Evolutionary conservation across 2,329 filamentous ascomycete genomes (phyloP), one percentile per base, ranked within the genome.

Genomic region (Neofusicoccum ribis): DNA sequence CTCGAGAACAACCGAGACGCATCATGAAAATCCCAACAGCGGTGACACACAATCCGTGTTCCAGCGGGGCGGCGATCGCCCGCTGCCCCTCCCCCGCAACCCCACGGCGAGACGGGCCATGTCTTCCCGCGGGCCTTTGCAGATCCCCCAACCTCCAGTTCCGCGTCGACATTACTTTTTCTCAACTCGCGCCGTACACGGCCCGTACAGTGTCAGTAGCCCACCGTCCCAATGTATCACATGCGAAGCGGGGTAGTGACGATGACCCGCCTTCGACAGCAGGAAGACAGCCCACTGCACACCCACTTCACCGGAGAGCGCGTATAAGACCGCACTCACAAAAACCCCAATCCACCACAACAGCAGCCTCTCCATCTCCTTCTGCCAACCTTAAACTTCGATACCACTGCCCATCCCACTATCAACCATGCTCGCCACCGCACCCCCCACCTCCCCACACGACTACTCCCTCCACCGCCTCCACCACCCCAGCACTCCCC

Each of bases 391-490:
- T 9, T 9, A 34, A 36, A 6, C 15, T 2, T 37, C 14, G 7
- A 15, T 12, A 3, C 49, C 1, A 52, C 7, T 3, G 12, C 20
- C 2, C 20, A 20, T 17, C 20, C 20, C 20, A 20, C 20, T 0
- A 27, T 0, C 31, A n/a, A 14, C 36, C 50, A 70, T 70, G 69
- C 64, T 70, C 46, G 58, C 58, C 11, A 65, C 67, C 34, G 65
- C 68, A 66, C 14, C 27, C 27, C 1, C 49, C 3, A 5, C 49
- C 14, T 6, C n/a, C 23, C 66, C 68, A 31, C 41, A 70, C 72
- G 67, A 70, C 71, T 59, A 69, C 72, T 41, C 69, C 65, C 3
- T 69, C 72, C 11, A 70, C 72, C 27, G 70, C 66, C 20, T 72
- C 70, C 52, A 51, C 66, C 61, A 71, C 69, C 58, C 65, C 41